Evolutionary conservation across 495 filamentous ascomycete genomes (phyloP), one percentile per base, ranked within the genome.

Genomic region (Xylaria sp.): DNA sequence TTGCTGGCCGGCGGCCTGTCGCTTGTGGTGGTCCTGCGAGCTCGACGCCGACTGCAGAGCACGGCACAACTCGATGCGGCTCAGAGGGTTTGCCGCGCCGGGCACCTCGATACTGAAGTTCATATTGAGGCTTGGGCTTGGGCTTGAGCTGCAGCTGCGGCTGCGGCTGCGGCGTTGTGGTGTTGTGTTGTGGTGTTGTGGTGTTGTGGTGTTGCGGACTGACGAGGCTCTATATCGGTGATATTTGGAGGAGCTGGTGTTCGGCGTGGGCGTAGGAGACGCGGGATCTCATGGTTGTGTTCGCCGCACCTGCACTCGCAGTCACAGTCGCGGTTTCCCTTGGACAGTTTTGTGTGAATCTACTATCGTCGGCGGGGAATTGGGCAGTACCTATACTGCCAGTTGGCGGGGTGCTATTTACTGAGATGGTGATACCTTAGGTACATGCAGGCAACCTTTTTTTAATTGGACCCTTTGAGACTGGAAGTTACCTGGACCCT

Each of bases 1-100:
- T 81, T 98, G 96, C 77, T 92, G 87, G 3, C 90, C 89, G 37
- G 91, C 94, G 14, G 92, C 89, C 76, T 93, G 91, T 37, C 97
- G 88, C 72, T 92, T 90, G 70, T 90, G 88, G 61, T 91, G 88
- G 58, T 92, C 88, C 58, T 85, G 87, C n/a, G 93, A 94, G 29
- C 90, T 84, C 37, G 59, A 62, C 4, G 94, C 95, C 33, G 90
- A 85, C 33, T 89, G 82, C 62, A 98, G 82, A 5, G 89, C 87
- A 74, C 90, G 89, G 74, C 90, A 88, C 5, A 99, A 88, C 74
- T 91, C 91, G 58, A 90, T 84, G 40, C 88, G 85, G 67, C 72
- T 85, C 53, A 90, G 79, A 61, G 88, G 88, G 65, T 77, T 80
- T 6, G 85, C 85, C 67, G 86, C 84, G 65, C 86, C 86, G 2